These are phyloP conservation scores for Amauroascus niger DNA, from an alignment of 2,329 filamentous ascomycete genomes.

Conservation along the genomic window DNA sequence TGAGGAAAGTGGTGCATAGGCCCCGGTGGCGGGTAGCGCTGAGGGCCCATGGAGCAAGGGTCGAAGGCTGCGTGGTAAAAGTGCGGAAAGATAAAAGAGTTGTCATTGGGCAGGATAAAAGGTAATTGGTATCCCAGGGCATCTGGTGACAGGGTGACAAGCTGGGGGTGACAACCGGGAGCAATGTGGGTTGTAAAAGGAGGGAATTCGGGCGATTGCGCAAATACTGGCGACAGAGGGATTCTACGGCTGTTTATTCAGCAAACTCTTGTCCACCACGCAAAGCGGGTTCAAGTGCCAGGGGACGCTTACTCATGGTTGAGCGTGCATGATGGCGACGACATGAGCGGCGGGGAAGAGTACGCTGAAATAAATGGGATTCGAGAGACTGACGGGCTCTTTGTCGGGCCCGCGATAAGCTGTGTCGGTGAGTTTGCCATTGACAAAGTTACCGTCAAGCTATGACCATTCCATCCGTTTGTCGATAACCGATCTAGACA, in stretches of 20 bases:
- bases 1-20: constrained; percentile 18
- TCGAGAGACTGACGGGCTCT: constrained; percentile 27
- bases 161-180: constrained; percentile 6
- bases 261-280: not conserved
- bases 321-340: constrained; percentile 29
- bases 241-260: constrained; percentile 9
- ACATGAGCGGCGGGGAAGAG: constrained; percentile 28
- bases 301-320: constrained; percentile 28
- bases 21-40: constrained; percentile 24
- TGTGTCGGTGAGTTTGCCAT: constrained; percentile 33
- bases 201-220: constrained; percentile 15
- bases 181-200: constrained; percentile 12
- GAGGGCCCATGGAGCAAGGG: constrained; percentile 19
- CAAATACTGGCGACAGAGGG: constrained; percentile 14
- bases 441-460: constrained; percentile 35
- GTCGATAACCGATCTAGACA: constrained; percentile 33
- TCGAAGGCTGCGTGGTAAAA: constrained; percentile 26
- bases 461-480: constrained; percentile 37
- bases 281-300: not conserved
- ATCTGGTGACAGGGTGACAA: constrained; percentile 15
- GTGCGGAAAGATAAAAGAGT: constrained; percentile 21
- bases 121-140: constrained; percentile 16
- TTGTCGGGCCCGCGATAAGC: constrained; percentile 36
- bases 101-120: constrained; percentile 15
- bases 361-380: constrained; percentile 24